Base-by-base conservation (phyloP, 2,329 filamentous ascomycete genomes). In the Thermothelomyces thermophilus region DNA sequence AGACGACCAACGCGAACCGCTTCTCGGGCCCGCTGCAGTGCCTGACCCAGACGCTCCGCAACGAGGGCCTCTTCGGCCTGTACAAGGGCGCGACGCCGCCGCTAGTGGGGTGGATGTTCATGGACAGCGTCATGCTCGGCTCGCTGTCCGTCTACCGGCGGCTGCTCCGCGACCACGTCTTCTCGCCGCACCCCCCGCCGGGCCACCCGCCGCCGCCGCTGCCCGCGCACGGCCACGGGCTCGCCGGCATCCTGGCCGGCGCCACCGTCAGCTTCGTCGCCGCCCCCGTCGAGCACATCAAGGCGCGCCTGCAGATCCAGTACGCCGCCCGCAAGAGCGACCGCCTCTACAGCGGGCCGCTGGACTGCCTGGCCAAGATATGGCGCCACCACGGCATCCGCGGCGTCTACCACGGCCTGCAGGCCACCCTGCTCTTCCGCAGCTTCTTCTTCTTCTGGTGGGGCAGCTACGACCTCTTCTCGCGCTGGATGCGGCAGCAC, bases 391-490 rank as follows among this genome's bases (percentile, higher is more conserved):
- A 97, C 66, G 91, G 93, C 40, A 61, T 96, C 2, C 64, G 69
- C 19, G 93, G 91, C 31, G 67, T 98, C 7, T 98, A 91, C 68
- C 90, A 89, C 64, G 93, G 93, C 0, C 76, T 98, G 11, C 73
- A 70, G 33, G 87, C 93, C 1, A 97, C 93, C 0, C 73, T 97
- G 42, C 68, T 97, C 41, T 97, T 97, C 72, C 80, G 93, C 16
- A 82, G 83, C 13, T 95, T 91, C 71, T 98, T 98, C 75, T 96
- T 95, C 76, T 93, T 85, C 73, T 97, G 90, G 90, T 98, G 93
- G 93, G 83, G 84, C n/a, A 86, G 83, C 53, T 98, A 98, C 72
- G 91, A 96, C 62, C 60, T 95, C 26, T 77, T 97, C 59, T 87
- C 87, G 5, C 75, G 80, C 19, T 70, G 76, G 52, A 72, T 97